Evolutionary conservation across 306 rosid species (phyloP).

Genomic region (Biancaea sappan): DNA sequence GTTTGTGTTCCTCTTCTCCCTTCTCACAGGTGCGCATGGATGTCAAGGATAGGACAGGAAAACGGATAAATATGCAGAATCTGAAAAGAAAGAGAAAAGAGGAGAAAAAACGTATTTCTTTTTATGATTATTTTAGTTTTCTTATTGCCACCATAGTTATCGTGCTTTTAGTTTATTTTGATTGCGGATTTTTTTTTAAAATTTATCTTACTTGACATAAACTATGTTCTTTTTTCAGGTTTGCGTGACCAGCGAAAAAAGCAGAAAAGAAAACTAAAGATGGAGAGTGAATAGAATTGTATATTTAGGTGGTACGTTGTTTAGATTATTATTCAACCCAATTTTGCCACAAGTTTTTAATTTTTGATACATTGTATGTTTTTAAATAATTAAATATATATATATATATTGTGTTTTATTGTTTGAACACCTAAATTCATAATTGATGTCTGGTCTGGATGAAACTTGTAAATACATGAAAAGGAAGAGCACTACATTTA

Average conservation of each 20-base stretch:
- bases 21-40: constrained; percentile 71
- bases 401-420: too few species aligned
- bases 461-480: too few species aligned
- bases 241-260: constrained; percentile 78
- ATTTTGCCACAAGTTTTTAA: not conserved
- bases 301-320: not conserved
- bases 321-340: constrained; percentile 9
- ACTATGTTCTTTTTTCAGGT: constrained; percentile 49
- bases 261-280: constrained; percentile 51
- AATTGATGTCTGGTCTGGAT: too few species aligned
- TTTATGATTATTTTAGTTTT: not conserved
- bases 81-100: constrained; percentile 71
- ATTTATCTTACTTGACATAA: not conserved
- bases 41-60: constrained; percentile 51
- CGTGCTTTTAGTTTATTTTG: not conserved
- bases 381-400: too few species aligned
- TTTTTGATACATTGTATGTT: too few species aligned
- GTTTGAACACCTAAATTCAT: too few species aligned
- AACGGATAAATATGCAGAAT: constrained; percentile 52
- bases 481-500: too few species aligned
- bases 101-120: constrained; percentile 70
- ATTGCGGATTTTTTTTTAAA: not conserved
- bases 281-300: constrained; percentile 35
- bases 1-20: not conserved
- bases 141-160: not conserved